phyloP scores from a whole-genome alignment of 371 early-diverging fungal genomes.

The Gilbertella persicaria region DNA sequence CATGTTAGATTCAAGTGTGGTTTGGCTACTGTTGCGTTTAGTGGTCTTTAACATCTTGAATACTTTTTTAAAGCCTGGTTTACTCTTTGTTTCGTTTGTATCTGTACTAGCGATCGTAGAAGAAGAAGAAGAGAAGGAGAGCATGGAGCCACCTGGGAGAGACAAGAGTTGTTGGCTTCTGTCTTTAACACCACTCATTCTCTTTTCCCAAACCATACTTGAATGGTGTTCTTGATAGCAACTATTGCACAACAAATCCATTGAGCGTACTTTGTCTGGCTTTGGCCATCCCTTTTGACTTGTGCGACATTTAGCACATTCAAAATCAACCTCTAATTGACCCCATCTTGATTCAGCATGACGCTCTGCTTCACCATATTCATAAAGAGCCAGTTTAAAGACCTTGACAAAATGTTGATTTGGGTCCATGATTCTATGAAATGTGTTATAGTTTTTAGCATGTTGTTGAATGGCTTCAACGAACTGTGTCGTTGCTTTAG shows the following conservation, averaged over 20 bases:
- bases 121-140: slow-evolving; percentile 17
- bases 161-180: slow-evolving; percentile 19
- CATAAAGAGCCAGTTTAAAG: slow-evolving; percentile 32
- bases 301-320: slow-evolving; percentile 32
- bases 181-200: slow-evolving; percentile 22
- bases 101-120: slow-evolving; percentile 5
- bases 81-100: not conserved
- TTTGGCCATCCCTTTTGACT: slow-evolving; percentile 33
- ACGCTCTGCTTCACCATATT: slow-evolving; percentile 32
- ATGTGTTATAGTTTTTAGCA: not conserved
- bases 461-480: slow-evolving; percentile 18
- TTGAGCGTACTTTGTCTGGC: slow-evolving; percentile 40
- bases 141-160: slow-evolving; percentile 14
- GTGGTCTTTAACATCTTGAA: slow-evolving; percentile 17
- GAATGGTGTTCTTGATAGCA: slow-evolving; percentile 39
- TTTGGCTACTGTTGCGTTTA: slow-evolving; percentile 4
- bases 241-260: slow-evolving; percentile 32
- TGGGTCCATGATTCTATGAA: slow-evolving; percentile 5
- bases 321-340: slow-evolving; percentile 25
- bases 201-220: slow-evolving; percentile 47
- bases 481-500: slow-evolving; percentile 8
- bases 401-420: slow-evolving; percentile 24
- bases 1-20: not conserved
- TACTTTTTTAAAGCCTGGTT: slow-evolving; percentile 23
- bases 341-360: slow-evolving; percentile 35